Conservation (phyloP, 139 green algal genomes). For the Chlorella vulgaris region DNA sequence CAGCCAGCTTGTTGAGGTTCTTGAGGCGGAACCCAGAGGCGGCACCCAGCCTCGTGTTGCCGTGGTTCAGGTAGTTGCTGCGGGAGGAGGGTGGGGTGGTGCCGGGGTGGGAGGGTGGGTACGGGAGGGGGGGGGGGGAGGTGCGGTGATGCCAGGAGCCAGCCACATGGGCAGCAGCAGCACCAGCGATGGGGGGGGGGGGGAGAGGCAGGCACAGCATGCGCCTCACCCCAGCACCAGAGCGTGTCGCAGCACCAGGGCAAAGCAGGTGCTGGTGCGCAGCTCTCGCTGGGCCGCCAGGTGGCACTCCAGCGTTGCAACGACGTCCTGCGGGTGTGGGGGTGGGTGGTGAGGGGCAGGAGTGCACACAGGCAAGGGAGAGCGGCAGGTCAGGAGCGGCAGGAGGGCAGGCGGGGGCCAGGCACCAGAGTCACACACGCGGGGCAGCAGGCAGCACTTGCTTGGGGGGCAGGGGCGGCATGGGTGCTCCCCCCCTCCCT, state of each 20-base stretch:
- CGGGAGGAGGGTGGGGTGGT: background rate
- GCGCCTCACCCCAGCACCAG: constrained; percentile 38
- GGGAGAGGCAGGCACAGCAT: too few relatives aligned
- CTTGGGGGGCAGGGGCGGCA: too few relatives aligned
- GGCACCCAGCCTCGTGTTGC: constrained; percentile 41
- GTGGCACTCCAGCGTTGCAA: constrained; percentile 31
- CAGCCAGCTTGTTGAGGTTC: constrained; percentile 26
- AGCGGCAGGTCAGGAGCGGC: too few relatives aligned
- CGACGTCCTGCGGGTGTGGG: background rate
- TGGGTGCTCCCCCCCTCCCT: too few relatives aligned
- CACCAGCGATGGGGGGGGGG: background rate
- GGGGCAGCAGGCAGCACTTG: background rate
- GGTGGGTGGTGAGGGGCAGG: background rate
- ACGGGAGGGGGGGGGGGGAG: background rate
- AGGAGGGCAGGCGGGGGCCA: background rate
- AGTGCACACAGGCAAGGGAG: too few relatives aligned
- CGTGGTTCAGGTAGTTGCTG: constrained; percentile 58
- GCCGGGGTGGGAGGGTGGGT: background rate
- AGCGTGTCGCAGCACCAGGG: constrained; percentile 27
- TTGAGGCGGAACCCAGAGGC: constrained; percentile 49
- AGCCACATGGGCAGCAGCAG: background rate
- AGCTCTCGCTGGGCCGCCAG: constrained; percentile 40
- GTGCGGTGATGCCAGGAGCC: background rate
- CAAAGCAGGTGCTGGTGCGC: constrained; percentile 25
- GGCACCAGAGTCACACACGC: background rate